Percentiles rank a stretch among this genome's conserved stretches.
Conservation (phyloP, 2,329 filamentous ascomycete species). For the Nemania sp. region DNA sequence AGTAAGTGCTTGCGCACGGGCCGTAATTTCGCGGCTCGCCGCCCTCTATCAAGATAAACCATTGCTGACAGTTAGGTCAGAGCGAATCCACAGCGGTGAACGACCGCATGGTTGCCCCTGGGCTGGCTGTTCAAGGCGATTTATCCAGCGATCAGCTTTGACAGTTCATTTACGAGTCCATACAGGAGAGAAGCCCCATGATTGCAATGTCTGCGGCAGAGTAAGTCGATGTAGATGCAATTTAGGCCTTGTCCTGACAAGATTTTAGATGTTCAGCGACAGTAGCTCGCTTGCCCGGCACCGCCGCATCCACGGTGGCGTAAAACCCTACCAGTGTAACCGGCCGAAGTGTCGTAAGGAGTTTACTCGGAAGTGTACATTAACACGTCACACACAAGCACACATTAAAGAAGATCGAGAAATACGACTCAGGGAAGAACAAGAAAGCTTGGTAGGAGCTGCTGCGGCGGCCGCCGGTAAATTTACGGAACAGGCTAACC, state of each 20-base stretch:
- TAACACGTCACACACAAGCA: conserved; percentile 94
- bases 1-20: conserved; percentile 60
- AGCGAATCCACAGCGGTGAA: conserved; percentile 91
- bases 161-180: conserved; percentile 96
- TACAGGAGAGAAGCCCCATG: conserved; percentile 97
- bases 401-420: too few species aligned
- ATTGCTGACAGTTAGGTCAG: conserved; percentile 50
- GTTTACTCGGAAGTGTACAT: conserved; percentile 90
- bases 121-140: conserved; percentile 87
- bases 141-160: conserved; percentile 93
- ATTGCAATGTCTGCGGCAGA: conserved; percentile 96
- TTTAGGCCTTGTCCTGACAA: conserved; percentile 25
- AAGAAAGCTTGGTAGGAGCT: conserved; percentile 90
- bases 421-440: too few species aligned
- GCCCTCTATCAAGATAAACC: background rate
- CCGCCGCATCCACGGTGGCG: conserved; percentile 91
- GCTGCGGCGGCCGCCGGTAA: conserved; percentile 86
- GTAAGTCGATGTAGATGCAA: conserved; percentile 52
- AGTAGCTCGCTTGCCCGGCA: conserved; percentile 92
- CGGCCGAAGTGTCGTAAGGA: conserved; percentile 98
- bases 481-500: conserved; percentile 57
- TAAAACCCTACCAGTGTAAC: conserved; percentile 94
- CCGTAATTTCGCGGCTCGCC: background rate
- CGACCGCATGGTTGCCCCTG: conserved; percentile 92
- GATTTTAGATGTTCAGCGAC: conserved; percentile 83